These are phyloP conservation scores for Aquilaria malaccensis DNA, from an alignment of 345 rosid genomes.

Conservation along the genomic window DNA sequence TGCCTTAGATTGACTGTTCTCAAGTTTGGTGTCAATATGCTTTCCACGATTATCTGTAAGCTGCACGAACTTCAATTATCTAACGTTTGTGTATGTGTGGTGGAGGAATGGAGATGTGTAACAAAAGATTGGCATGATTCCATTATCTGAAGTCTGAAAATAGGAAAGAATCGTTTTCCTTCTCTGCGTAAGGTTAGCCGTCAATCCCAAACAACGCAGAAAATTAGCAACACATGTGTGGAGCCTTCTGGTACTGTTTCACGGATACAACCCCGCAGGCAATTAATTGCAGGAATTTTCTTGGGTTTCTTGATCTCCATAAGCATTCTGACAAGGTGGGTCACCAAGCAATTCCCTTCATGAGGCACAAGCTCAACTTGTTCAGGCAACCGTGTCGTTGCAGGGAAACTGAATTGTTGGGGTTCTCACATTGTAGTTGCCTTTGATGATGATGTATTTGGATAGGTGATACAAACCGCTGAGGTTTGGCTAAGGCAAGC, in stretches of 20 bases:
- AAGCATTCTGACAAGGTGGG: constrained; percentile 97
- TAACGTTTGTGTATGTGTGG: too few relatives aligned
- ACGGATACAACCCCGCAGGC: constrained; percentile 69
- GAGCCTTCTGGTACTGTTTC: constrained; percentile 28
- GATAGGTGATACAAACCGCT: constrained; percentile 60
- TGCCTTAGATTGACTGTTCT: too few relatives aligned
- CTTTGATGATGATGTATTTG: constrained; percentile 74
- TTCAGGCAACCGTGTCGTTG: constrained; percentile 87
- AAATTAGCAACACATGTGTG: constrained; percentile 29
- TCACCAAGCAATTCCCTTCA: constrained; percentile 89
- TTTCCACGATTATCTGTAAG: too few relatives aligned
- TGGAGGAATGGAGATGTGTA: too few relatives aligned
- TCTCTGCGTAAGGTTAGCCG: constrained; percentile 16
- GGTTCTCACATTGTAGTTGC: constrained; percentile 74
- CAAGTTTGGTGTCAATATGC: too few relatives aligned
- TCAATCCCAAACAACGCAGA: constrained; percentile 4
- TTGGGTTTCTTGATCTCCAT: constrained; percentile 68
- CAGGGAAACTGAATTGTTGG: constrained; percentile 92
- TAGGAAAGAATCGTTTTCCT: too few relatives aligned
- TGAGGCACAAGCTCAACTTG: constrained; percentile 84
- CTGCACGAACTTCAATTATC: too few relatives aligned
- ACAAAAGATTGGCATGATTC: too few relatives aligned
- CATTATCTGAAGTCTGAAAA: too few relatives aligned
- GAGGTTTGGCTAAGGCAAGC: constrained; percentile 75
- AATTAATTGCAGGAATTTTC: constrained; percentile 76